These are phyloP conservation scores for Rutstroemia sp. DNA, from an alignment of 2,329 filamentous ascomycete species.

Conservation along the genomic window DNA sequence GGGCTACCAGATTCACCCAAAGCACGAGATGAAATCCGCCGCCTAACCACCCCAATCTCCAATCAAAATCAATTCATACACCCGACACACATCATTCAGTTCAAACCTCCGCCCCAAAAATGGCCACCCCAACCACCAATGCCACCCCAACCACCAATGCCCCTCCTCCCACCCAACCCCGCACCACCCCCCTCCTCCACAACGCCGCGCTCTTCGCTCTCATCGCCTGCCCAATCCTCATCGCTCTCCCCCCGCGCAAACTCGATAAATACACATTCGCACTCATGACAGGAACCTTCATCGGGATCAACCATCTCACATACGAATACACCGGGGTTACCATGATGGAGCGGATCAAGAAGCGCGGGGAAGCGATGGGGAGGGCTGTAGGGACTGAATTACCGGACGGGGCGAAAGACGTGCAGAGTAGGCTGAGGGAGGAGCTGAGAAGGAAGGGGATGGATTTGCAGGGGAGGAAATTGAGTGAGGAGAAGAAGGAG, in stretches of 20 bases:
- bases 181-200: conserved; percentile 14
- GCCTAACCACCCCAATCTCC: not conserved
- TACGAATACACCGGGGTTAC: conserved; percentile 25
- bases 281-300: conserved; percentile 35
- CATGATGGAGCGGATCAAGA: conserved; percentile 17
- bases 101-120: not conserved
- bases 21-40: not conserved
- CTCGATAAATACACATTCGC: conserved; percentile 52
- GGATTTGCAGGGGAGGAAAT: conserved; percentile 4
- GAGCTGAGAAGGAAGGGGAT: conserved; percentile 15
- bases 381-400: conserved; percentile 1
- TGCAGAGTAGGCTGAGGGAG: conserved; percentile 18
- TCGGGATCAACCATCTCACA: conserved; percentile 26
- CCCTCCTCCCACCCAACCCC: not conserved
- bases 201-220: conserved; percentile 37
- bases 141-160: not conserved
- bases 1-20: not conserved
- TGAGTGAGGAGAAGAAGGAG: not conserved
- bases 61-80: no score
- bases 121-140: not conserved
- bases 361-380: not conserved
- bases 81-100: not conserved
- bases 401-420: conserved; percentile 20
- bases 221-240: conserved; percentile 46
- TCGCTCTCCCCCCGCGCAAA: conserved; percentile 52